Conservation (phyloP, 1,284 basidiomycete species). For the Cutaneotrichosporon sp. region DNA sequence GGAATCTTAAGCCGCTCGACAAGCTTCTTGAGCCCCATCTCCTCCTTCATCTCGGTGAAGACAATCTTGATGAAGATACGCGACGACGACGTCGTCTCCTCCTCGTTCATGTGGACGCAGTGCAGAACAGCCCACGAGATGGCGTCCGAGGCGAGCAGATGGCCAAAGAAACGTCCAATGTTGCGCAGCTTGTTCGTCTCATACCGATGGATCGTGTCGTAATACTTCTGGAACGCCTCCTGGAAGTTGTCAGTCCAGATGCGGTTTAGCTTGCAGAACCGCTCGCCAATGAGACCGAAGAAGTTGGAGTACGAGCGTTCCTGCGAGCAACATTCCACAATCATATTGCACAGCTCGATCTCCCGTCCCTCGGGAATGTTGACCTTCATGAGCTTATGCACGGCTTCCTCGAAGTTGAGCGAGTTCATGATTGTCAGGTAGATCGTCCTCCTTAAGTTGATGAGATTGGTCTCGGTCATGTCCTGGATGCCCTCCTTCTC, state of each 20-base stretch:
- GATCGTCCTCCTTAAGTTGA: constrained; percentile 89
- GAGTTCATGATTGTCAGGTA: constrained; percentile 99
- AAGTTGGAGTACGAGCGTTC: constrained; percentile 95
- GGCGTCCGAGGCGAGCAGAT: constrained; percentile 75
- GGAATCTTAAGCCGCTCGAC: constrained; percentile 81
- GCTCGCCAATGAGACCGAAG: constrained; percentile 92
- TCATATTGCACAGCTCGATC: constrained; percentile 97
- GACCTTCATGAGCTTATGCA: constrained; percentile 94
- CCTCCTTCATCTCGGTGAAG: constrained; percentile 89
- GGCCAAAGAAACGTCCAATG: constrained; percentile 94
- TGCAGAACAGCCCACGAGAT: constrained; percentile 85
- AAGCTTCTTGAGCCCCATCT: constrained; percentile 78
- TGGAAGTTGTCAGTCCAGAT: constrained; percentile 89
- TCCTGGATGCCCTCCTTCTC: constrained; percentile 89
- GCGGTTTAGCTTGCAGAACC: constrained; percentile 92
- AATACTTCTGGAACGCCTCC: constrained; percentile 82
- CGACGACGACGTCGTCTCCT: constrained; percentile 91
- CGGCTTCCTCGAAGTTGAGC: constrained; percentile 95
- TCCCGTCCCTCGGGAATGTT: constrained; percentile 88
- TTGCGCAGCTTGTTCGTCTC: constrained; percentile 97
- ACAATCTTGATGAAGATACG: constrained; percentile 98
- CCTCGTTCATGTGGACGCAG: constrained; percentile 89
- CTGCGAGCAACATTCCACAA: constrained; percentile 99
- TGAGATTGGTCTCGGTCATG: constrained; percentile 88
- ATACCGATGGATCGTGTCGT: constrained; percentile 95